A percentile compares a stretch with the other conserved stretches of the same genome.
These are phyloP conservation scores for Dillenia turbinata DNA, from an alignment of 164 flowering plant species.

Conservation along the genomic window DNA sequence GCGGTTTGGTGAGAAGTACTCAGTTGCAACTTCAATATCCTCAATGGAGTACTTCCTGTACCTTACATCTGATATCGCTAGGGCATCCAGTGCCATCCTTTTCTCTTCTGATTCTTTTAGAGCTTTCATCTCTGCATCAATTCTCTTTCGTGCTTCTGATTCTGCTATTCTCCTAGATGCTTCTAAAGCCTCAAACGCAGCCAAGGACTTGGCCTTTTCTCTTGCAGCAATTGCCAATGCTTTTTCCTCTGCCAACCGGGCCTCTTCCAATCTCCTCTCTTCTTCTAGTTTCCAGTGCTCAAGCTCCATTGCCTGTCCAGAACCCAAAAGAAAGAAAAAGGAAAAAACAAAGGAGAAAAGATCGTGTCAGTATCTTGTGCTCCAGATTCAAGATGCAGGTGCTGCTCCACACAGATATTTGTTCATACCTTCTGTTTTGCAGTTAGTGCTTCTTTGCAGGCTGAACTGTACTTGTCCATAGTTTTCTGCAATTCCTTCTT, in stretches of 20 bases:
- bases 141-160: slow-evolving; percentile 48
- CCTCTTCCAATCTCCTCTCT: slow-evolving; percentile 46
- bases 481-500: slow-evolving; percentile 68
- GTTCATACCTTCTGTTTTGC: slow-evolving; percentile 58
- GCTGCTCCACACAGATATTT: too few species aligned
- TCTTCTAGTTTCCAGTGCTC: slow-evolving; percentile 62
- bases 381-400: too few species aligned
- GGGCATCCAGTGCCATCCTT: slow-evolving; percentile 25
- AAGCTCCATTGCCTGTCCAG: slow-evolving; percentile 45
- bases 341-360: background rate
- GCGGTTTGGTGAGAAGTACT: slow-evolving; percentile 28
- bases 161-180: slow-evolving; percentile 55
- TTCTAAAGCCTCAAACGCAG: slow-evolving; percentile 62
- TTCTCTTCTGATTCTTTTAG: slow-evolving; percentile 43
- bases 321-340: background rate
- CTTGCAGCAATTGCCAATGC: slow-evolving; percentile 53
- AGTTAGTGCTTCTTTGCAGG: slow-evolving; percentile 67
- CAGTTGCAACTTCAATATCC: slow-evolving; percentile 57
- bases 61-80: slow-evolving; percentile 33
- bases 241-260: slow-evolving; percentile 55
- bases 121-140: slow-evolving; percentile 48
- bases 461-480: slow-evolving; percentile 71
- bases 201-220: slow-evolving; percentile 59
- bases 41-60: slow-evolving; percentile 50
- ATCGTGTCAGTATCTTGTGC: background rate